A percentile compares a stretch with the other conserved stretches of the same genome.
Evolutionary conservation across 768 basidiomycete genomes (phyloP).

Genomic region (Calocera viscosa): DNA sequence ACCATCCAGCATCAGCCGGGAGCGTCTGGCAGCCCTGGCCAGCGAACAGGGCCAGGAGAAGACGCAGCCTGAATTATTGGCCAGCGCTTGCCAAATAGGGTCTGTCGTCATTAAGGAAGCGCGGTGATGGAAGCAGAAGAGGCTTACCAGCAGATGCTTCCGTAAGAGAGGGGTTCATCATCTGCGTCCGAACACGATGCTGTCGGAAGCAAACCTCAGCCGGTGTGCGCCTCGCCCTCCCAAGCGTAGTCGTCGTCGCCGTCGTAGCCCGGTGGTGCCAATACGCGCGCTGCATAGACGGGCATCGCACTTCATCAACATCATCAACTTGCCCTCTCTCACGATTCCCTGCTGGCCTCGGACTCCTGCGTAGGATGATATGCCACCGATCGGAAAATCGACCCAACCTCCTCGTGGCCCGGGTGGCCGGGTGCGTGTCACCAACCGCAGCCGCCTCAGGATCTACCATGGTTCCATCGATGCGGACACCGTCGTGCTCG

Average conservation of each 20-base stretch:
- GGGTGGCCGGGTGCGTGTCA: conserved; percentile 41
- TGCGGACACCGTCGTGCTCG: conserved; percentile 63
- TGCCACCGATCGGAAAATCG: conserved; percentile 9
- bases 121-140: not conserved
- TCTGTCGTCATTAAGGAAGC: conserved; percentile 1
- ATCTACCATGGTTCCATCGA: conserved; percentile 72
- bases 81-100: not conserved
- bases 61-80: not conserved
- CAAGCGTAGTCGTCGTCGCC: conserved; percentile 8
- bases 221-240: not conserved
- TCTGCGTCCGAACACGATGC: conserved; percentile 9
- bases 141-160: not conserved
- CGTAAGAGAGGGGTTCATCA: not conserved
- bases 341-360: not conserved
- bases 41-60: not conserved
- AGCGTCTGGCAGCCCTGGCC: not conserved
- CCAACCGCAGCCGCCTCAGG: conserved; percentile 82
- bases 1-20: too few relatives aligned
- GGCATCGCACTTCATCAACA: not conserved
- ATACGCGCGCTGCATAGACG: not conserved
- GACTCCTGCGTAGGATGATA: conserved; percentile 8
- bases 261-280: conserved; percentile 5
- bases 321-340: not conserved
- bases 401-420: conserved; percentile 7
- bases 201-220: conserved; percentile 8